Conservation (phyloP, 208 protist species). For the Blechomonas ayalai region DNA sequence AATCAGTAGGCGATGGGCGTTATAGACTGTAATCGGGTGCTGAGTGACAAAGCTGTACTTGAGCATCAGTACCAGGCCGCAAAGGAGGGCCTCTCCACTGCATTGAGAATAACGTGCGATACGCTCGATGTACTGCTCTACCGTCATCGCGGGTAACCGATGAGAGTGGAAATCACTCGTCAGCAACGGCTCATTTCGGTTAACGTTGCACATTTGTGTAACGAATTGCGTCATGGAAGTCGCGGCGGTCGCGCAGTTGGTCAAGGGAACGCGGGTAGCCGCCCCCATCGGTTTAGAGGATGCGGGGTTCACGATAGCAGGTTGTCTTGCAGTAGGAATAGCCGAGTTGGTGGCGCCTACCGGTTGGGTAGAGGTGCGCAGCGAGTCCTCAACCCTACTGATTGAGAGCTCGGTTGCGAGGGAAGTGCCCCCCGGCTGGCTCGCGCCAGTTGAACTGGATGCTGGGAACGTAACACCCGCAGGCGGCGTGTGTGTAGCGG, state of each 20-base stretch:
- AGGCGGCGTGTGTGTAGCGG: too few species aligned
- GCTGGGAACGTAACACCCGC: too few species aligned
- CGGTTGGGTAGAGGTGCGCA: too few species aligned
- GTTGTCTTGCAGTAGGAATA: too few species aligned
- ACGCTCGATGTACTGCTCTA: slow-evolving; percentile 78
- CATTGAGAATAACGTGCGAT: slow-evolving; percentile 76
- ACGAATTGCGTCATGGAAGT: slow-evolving; percentile 43
- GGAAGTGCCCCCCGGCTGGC: too few species aligned
- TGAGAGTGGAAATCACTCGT: slow-evolving; percentile 76
- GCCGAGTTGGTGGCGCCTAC: too few species aligned
- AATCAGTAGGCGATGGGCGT: slow-evolving; percentile 90
- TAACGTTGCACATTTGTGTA: slow-evolving; percentile 48
- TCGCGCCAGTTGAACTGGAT: too few species aligned
- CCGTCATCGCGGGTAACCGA: slow-evolving; percentile 63
- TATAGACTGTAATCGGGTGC: slow-evolving; percentile 83
- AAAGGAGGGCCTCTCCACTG: slow-evolving; percentile 82
- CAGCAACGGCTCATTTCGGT: slow-evolving; percentile 39
- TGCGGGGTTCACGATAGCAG: too few species aligned
- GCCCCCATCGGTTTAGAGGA: too few species aligned
- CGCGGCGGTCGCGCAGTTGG: slow-evolving; percentile 21
- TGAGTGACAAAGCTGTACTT: slow-evolving; percentile 61
- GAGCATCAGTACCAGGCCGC: slow-evolving; percentile 85
- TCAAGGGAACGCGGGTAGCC: slow-evolving; percentile 5
- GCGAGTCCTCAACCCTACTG: too few species aligned
- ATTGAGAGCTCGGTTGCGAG: too few species aligned